Conservation (phyloP, 805 yeast species). For the Blastobotrys muscicola region DNA sequence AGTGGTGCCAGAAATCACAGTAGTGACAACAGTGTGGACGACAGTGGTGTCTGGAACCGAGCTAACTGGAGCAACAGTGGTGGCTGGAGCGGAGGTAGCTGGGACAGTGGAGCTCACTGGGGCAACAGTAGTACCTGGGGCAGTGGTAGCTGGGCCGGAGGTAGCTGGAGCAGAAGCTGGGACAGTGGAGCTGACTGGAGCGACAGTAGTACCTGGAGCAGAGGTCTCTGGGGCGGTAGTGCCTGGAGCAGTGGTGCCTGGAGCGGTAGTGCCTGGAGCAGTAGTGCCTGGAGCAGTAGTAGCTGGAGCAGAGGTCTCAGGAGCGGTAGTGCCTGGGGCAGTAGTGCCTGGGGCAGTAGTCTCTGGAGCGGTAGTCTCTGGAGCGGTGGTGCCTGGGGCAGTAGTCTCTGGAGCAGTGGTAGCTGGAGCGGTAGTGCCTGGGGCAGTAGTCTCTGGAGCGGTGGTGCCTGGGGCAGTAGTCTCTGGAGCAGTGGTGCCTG, state of each 20-base stretch:
- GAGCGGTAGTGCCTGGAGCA: constrained; percentile 1
- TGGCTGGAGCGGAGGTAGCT: constrained; percentile 1
- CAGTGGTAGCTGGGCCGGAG: neutral
- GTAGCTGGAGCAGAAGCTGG: constrained; percentile 1
- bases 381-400: neutral
- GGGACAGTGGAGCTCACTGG: neutral
- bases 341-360: neutral
- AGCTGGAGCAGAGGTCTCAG: neutral
- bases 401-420: neutral
- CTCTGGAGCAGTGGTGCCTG: constrained; percentile 2
- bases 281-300: constrained; percentile 1
- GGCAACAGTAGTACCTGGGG: constrained; percentile 1
- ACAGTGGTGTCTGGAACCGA: neutral
- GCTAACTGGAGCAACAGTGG: neutral
- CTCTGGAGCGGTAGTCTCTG: neutral
- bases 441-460: neutral
- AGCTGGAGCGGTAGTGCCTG: neutral
- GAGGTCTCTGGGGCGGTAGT: neutral
- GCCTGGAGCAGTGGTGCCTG: constrained; percentile 1
- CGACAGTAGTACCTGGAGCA: neutral
- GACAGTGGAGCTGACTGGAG: neutral
- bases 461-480: neutral
- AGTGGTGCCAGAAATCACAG: neutral
- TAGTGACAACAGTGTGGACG: no score
- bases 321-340: neutral